phyloP scores from a whole-genome alignment of 768 basidiomycete genomes.

The Naganishia friedmannii region DNA sequence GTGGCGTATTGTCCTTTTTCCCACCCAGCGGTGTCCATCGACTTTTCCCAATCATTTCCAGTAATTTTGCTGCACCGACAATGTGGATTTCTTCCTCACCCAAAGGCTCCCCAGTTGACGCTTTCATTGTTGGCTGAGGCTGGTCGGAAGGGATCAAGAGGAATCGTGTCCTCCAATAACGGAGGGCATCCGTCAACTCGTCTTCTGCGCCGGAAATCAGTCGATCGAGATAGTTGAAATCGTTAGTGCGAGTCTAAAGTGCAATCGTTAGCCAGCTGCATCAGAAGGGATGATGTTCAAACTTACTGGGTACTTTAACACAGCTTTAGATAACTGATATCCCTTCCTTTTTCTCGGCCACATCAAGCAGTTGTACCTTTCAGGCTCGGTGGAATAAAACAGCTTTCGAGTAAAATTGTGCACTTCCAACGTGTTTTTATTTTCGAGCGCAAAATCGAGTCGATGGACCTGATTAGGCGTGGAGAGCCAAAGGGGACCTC shows the following conservation, averaged over 20 bases:
- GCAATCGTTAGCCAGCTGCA: conserved; percentile 51
- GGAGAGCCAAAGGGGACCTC: conserved; percentile 78
- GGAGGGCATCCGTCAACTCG: conserved; percentile 64
- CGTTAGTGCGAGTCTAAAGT: conserved; percentile 51
- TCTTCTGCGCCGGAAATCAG: conserved; percentile 49
- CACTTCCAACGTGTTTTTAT: conserved; percentile 78
- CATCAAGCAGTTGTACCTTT: conserved; percentile 81
- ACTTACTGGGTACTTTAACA: conserved; percentile 67
- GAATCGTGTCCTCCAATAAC: conserved; percentile 92
- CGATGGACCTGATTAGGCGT: conserved; percentile 95
- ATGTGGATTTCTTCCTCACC: conserved; percentile 84
- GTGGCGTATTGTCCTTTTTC: conserved; percentile 57
- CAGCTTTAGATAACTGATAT: conserved; percentile 73
- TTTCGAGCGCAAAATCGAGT: conserved; percentile 70
- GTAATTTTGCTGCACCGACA: conserved; percentile 84
- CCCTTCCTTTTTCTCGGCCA: conserved; percentile 89
- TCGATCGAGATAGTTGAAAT: conserved; percentile 50
- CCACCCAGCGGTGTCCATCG: conserved; percentile 73
- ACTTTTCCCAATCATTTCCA: conserved; percentile 78
- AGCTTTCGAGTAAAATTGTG: conserved; percentile 72
- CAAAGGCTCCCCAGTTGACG: conserved; percentile 66
- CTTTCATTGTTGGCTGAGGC: conserved; percentile 55
- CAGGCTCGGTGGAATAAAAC: conserved; percentile 58
- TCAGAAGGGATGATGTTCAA: conserved; percentile 41
- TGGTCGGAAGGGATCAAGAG: conserved; percentile 83